These are phyloP conservation scores for Lecanicillium sp. DNA, from an alignment of 2,329 filamentous ascomycete genomes.

Conservation along the genomic window DNA sequence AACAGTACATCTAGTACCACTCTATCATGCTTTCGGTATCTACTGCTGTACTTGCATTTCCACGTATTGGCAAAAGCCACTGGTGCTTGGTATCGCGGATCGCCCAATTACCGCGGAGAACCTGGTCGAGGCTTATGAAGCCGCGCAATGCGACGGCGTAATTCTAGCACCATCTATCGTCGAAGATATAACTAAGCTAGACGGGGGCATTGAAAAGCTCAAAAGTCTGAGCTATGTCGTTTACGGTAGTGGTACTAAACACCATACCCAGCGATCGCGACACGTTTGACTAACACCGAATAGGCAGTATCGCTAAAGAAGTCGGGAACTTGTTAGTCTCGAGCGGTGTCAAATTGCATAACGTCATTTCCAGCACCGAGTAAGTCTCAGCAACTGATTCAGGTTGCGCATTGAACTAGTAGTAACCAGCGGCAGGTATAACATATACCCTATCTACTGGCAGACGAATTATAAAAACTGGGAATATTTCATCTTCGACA, in stretches of 20 bases:
- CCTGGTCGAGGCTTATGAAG: conserved; percentile 4
- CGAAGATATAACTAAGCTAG: conserved; percentile 11
- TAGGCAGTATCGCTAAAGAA: conserved; percentile 31
- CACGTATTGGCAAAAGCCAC: conserved; percentile 4
- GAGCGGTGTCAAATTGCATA: conserved; percentile 28
- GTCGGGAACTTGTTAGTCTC: conserved; percentile 31
- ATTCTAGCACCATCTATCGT: conserved; percentile 5
- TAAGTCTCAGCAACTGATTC: conserved; percentile 18
- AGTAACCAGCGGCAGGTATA: conserved; percentile 22
- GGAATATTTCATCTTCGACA: conserved; percentile 36
- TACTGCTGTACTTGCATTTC: background rate
- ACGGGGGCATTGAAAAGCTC: conserved; percentile 1
- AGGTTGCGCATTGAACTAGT: background rate
- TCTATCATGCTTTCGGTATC: conserved; percentile 6
- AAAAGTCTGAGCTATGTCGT: conserved; percentile 5
- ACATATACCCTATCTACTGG: conserved; percentile 27
- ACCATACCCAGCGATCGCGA: no score
- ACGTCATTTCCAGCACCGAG: conserved; percentile 37
- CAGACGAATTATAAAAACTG: conserved; percentile 29
- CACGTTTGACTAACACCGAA: no score
- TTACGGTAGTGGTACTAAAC: conserved; percentile 6
- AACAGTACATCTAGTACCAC: background rate
- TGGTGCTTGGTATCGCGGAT: background rate
- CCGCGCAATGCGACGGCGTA: background rate
- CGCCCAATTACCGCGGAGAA: conserved; percentile 4